Conservation (phyloP, 2,329 filamentous ascomycete genomes). For the Immersiporthe knoxdaviesiana region DNA sequence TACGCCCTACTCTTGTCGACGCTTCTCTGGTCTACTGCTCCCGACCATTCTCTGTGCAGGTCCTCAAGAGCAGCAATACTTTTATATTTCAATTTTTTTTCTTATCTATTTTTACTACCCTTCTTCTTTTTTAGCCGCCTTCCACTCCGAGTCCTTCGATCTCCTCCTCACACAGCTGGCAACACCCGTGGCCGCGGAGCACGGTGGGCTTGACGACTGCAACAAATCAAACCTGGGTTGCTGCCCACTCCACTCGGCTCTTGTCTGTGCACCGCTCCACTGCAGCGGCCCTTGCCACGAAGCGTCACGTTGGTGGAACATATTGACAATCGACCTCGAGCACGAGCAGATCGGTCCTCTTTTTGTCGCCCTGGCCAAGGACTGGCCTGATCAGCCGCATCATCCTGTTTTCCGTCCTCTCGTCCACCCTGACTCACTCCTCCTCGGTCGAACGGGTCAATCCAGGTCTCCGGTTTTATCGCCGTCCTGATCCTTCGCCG, state of each 20-base stretch:
- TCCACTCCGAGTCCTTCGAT: not conserved
- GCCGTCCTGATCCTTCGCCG: conserved; percentile 13
- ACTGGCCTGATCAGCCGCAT: not conserved
- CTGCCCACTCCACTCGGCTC: conserved; percentile 8
- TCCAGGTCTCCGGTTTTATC: conserved; percentile 1
- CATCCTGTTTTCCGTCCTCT: not conserved
- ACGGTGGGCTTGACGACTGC: not conserved
- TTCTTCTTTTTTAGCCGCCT: not conserved
- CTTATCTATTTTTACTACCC: too few species aligned
- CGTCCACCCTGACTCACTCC: not conserved
- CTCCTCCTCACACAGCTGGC: not conserved
- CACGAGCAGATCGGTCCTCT: conserved; percentile 11
- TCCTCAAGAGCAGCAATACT: not conserved
- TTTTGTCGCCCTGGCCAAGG: conserved; percentile 5
- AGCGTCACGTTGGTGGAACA: conserved; percentile 21
- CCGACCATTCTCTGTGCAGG: not conserved
- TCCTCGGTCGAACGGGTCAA: conserved; percentile 11
- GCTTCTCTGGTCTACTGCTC: not conserved
- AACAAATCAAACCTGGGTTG: not conserved
- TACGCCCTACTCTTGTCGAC: conserved; percentile 1
- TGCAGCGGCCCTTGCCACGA: conserved; percentile 1
- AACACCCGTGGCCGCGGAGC: not conserved
- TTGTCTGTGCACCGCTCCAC: conserved; percentile 19
- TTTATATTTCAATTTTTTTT: not conserved
- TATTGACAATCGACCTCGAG: not conserved